Percentiles rank a stretch among this genome's conserved stretches.
Evolutionary conservation across 169 alveolate species (phyloP).

Genomic region (Plasmodium coatneyi): DNA sequence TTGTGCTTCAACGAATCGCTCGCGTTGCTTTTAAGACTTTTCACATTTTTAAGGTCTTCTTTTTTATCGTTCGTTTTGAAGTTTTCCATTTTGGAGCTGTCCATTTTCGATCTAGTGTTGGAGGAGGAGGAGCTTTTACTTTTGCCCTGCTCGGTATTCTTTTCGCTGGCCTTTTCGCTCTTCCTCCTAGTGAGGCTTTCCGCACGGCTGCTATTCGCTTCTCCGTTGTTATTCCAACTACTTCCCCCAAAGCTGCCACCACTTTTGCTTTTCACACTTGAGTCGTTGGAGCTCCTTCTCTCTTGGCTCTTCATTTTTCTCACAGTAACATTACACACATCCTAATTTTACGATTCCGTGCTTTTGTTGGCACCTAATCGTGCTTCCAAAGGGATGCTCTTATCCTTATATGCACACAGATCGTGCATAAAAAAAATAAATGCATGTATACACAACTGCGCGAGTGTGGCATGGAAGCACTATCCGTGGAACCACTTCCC

Average conservation of each 20-base stretch:
- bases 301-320: slow-evolving; percentile 32
- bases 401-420: slow-evolving; percentile 5
- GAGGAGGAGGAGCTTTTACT: background rate
- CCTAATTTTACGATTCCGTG: background rate
- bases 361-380: background rate
- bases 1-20: background rate
- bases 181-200: background rate
- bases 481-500: background rate
- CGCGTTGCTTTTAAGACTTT: background rate
- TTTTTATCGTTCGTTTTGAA: background rate
- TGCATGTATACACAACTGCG: background rate
- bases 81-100: background rate
- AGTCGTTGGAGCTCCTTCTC: slow-evolving; percentile 12
- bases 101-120: background rate
- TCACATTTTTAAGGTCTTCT: background rate
- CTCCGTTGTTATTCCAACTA: background rate
- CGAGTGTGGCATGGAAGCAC: background rate
- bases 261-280: slow-evolving; percentile 23
- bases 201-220: background rate
- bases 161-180: background rate
- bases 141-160: background rate
- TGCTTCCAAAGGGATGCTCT: background rate
- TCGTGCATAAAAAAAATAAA: background rate
- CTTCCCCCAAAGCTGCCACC: background rate
- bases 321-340: background rate